Evolutionary conservation across 768 basidiomycete genomes (phyloP).

Genomic region (Mycena albidolilacea): DNA sequence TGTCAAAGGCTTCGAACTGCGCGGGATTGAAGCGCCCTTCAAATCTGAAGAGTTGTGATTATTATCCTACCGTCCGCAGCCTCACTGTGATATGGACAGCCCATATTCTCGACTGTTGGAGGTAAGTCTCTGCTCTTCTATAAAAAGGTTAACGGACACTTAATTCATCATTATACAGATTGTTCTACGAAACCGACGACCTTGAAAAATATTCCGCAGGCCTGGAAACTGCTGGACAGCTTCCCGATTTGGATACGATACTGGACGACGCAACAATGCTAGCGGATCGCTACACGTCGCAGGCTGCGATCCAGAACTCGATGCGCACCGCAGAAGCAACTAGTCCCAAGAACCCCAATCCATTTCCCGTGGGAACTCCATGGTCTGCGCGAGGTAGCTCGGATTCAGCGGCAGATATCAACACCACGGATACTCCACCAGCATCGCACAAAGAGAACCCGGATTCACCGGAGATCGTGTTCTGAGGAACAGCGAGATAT

Average conservation of each 20-base stretch:
- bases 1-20: constrained; percentile 16
- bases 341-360: no score
- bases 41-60: no score
- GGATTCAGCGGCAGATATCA: no score
- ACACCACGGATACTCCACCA: no score
- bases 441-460: no score
- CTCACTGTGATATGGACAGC: constrained; percentile 11
- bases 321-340: no score
- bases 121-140: constrained; percentile 39
- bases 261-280: neutral
- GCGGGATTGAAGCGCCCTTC: no score
- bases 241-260: neutral
- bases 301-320: neutral
- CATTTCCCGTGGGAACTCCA: no score
- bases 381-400: no score
- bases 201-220: neutral
- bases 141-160: no score
- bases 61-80: neutral
- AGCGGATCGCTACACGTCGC: neutral
- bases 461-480: no score
- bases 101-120: constrained; percentile 53
- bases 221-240: neutral
- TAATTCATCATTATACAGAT: neutral
- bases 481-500: no score
- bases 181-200: neutral